Conservation (phyloP, 495 filamentous ascomycete genomes). For the Penicillium waksmanii region DNA sequence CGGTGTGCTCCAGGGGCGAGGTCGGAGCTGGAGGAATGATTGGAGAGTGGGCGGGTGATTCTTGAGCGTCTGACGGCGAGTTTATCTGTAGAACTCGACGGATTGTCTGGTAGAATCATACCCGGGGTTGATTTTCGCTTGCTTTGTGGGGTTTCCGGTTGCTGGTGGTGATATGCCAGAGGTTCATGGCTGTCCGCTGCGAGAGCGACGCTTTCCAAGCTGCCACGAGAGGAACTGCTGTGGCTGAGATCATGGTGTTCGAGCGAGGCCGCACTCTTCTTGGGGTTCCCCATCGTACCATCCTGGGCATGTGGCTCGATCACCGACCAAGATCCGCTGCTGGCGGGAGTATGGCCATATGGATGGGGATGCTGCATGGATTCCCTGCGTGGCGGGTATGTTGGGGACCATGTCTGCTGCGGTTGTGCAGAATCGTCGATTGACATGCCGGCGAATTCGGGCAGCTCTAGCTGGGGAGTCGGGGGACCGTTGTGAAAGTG, state of each 20-base stretch:
- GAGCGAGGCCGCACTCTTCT: conserved; percentile 33
- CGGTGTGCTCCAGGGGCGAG: conserved; percentile 50
- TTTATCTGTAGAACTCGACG: conserved; percentile 50
- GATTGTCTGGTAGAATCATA: conserved; percentile 27
- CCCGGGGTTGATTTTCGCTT: conserved; percentile 20
- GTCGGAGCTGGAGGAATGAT: conserved; percentile 74
- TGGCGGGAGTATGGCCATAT: conserved; percentile 41
- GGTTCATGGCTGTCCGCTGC: conserved; percentile 47
- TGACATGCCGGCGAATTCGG: conserved; percentile 35
- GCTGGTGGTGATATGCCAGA: conserved; percentile 55
- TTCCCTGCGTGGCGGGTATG: conserved; percentile 47
- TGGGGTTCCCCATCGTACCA: conserved; percentile 22
- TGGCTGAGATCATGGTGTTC: conserved; percentile 32
- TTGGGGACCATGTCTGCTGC: conserved; percentile 45
- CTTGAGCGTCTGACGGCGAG: conserved; percentile 60
- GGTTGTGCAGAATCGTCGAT: conserved; percentile 39
- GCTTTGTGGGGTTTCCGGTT: conserved; percentile 26
- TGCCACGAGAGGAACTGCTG: conserved; percentile 43
- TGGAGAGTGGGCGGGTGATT: conserved; percentile 67
- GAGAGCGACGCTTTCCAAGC: conserved; percentile 42
- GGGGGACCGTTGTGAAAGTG: conserved; percentile 28
- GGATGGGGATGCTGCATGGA: conserved; percentile 31
- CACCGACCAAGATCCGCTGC: conserved; percentile 48
- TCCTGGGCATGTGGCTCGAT: conserved; percentile 36
- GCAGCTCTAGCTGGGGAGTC: conserved; percentile 28